phyloP scores from a whole-genome alignment of 2,329 filamentous ascomycete genomes.

The Aspergillus hiratsukae region DNA sequence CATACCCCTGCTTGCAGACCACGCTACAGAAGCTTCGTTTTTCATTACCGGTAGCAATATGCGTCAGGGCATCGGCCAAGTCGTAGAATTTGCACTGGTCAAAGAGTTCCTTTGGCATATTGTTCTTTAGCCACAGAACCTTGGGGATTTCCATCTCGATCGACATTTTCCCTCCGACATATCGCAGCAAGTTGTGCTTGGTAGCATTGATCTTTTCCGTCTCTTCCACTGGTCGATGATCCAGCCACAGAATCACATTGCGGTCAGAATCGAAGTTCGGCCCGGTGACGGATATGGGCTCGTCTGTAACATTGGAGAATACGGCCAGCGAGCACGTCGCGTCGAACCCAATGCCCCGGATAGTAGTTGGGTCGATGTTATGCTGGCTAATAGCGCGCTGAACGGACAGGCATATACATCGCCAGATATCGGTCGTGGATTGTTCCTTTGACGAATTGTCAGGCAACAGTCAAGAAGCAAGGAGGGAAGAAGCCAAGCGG shows the following conservation, averaged over 20 bases:
- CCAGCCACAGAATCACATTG: constrained; percentile 96
- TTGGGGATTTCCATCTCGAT: constrained; percentile 99
- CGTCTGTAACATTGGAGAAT: constrained; percentile 82
- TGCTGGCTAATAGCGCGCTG: constrained; percentile 77
- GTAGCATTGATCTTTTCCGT: constrained; percentile 92
- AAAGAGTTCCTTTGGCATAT: constrained; percentile 91
- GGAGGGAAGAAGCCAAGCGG: neutral
- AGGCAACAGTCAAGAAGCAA: constrained; percentile 6
- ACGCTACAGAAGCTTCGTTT: constrained; percentile 91
- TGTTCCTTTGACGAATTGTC: constrained; percentile 63
- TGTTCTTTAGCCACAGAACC: constrained; percentile 95
- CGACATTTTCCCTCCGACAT: constrained; percentile 97
- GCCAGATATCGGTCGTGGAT: constrained; percentile 97
- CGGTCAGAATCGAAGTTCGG: constrained; percentile 84
- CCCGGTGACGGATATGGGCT: constrained; percentile 85
- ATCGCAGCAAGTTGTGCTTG: constrained; percentile 84
- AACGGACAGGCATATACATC: constrained; percentile 85
- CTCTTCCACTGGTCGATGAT: constrained; percentile 87
- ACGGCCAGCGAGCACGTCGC: constrained; percentile 97
- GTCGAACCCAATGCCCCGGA: constrained; percentile 93
- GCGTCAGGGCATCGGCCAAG: constrained; percentile 84
- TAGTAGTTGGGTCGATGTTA: constrained; percentile 66
- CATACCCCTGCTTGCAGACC: constrained; percentile 94
- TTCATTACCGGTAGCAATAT: constrained; percentile 88
- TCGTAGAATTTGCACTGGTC: constrained; percentile 96